These are phyloP conservation scores for Lactarius akahatsu DNA, from an alignment of 768 basidiomycete genomes.

Conservation along the genomic window DNA sequence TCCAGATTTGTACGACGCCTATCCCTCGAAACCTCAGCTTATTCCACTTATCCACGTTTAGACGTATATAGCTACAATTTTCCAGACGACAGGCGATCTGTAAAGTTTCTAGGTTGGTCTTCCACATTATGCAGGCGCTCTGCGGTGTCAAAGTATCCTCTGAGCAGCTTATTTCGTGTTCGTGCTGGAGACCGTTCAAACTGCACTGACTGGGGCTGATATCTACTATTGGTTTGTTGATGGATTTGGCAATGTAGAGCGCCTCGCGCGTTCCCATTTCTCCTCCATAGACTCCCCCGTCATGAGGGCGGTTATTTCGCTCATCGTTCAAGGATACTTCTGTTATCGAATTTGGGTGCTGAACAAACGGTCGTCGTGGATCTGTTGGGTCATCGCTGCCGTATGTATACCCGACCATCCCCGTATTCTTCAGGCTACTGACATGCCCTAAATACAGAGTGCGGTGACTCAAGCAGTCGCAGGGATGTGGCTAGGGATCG, in stretches of 20 bases:
- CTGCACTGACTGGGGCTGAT: neutral
- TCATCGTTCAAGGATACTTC: constrained; percentile 1
- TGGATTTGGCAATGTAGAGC: neutral
- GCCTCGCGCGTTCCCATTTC: neutral
- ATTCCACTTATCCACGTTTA: neutral
- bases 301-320: neutral
- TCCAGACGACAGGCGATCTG: neutral
- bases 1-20: neutral
- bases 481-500: neutral
- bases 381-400: neutral
- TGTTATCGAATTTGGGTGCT: neutral
- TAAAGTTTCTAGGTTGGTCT: neutral
- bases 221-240: neutral
- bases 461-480: neutral
- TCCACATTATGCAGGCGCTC: neutral
- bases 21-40: neutral
- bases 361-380: neutral
- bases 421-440: neutral
- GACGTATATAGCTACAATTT: neutral
- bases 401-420: neutral
- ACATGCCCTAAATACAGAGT: neutral
- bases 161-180: neutral
- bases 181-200: neutral
- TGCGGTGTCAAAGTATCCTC: neutral
- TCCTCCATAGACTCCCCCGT: neutral